These are phyloP conservation scores for Xerocomus potaroensis DNA, from an alignment of 768 basidiomycete genomes.

Conservation along the genomic window DNA sequence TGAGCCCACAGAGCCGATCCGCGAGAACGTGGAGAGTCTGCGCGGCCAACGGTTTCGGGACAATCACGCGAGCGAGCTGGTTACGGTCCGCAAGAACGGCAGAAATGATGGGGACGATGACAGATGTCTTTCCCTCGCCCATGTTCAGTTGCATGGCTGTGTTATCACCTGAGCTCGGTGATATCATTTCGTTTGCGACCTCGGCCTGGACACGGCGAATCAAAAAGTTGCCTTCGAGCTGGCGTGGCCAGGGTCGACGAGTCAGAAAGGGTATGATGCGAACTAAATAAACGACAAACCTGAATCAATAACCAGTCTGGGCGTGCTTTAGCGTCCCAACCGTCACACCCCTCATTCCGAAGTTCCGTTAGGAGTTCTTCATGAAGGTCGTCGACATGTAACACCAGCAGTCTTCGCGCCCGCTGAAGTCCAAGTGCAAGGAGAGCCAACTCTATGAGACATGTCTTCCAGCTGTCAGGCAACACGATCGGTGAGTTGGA, in stretches of 20 bases:
- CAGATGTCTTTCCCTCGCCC: slow-evolving; percentile 51
- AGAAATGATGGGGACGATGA: slow-evolving; percentile 42
- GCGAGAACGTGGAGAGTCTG: slow-evolving; percentile 47
- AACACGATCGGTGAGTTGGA: slow-evolving; percentile 12
- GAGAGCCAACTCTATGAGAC: slow-evolving; percentile 25
- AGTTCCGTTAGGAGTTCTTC: slow-evolving; percentile 30
- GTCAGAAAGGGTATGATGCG: not conserved
- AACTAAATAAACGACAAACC: slow-evolving; percentile 15
- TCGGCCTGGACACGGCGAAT: slow-evolving; percentile 37
- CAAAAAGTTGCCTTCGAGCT: slow-evolving; percentile 43
- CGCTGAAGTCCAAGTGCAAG: slow-evolving; percentile 32
- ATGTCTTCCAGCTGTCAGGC: slow-evolving; percentile 24
- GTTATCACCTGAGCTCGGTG: slow-evolving; percentile 32
- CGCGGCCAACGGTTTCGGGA: too few relatives aligned
- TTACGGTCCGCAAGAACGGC: slow-evolving; percentile 39
- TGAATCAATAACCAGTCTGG: slow-evolving; percentile 44
- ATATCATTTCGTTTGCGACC: slow-evolving; percentile 43
- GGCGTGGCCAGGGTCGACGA: not conserved
- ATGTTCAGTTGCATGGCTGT: slow-evolving; percentile 49
- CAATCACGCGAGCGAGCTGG: slow-evolving; percentile 43
- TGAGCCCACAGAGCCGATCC: slow-evolving; percentile 38
- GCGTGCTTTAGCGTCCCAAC: slow-evolving; percentile 14
- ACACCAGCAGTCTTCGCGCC: slow-evolving; percentile 29
- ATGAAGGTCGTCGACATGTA: slow-evolving; percentile 11
- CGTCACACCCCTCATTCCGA: slow-evolving; percentile 16